phyloP scores from a whole-genome alignment of 495 filamentous ascomycete species.

The Wilcoxina mikolae region DNA sequence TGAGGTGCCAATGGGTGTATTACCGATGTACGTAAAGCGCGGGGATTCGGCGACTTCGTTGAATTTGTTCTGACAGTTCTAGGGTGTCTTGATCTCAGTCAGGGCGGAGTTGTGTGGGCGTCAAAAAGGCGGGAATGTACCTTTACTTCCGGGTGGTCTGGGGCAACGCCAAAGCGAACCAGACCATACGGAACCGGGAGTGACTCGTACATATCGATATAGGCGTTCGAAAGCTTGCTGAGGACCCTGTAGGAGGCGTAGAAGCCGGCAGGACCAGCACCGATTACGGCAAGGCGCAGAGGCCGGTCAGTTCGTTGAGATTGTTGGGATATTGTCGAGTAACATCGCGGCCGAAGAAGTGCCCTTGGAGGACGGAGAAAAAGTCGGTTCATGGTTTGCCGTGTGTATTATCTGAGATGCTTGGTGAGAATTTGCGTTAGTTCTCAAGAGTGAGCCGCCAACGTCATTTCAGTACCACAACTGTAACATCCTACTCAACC shows the following conservation, averaged over 20 bases:
- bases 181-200: conserved; percentile 85
- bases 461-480: background rate
- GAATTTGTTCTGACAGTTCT: conserved; percentile 94
- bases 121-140: conserved; percentile 35
- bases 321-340: background rate
- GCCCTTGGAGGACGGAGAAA: background rate
- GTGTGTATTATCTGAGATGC: background rate
- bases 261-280: conserved; percentile 91
- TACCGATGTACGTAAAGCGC: conserved; percentile 82
- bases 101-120: background rate
- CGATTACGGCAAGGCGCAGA: conserved; percentile 72
- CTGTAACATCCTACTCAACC: background rate
- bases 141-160: conserved; percentile 97
- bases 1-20: conserved; percentile 58
- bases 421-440: background rate
- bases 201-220: conserved; percentile 92
- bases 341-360: background rate
- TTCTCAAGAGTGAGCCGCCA: background rate
- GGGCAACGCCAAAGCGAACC: conserved; percentile 84
- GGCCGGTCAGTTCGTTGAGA: conserved; percentile 34
- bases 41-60: conserved; percentile 67
- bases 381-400: background rate
- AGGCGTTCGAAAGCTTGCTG: conserved; percentile 50
- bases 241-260: conserved; percentile 80
- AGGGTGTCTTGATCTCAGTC: conserved; percentile 2